Conservation (phyloP, 192 early-diverging fungal species). For the Coemansia sp. region DNA sequence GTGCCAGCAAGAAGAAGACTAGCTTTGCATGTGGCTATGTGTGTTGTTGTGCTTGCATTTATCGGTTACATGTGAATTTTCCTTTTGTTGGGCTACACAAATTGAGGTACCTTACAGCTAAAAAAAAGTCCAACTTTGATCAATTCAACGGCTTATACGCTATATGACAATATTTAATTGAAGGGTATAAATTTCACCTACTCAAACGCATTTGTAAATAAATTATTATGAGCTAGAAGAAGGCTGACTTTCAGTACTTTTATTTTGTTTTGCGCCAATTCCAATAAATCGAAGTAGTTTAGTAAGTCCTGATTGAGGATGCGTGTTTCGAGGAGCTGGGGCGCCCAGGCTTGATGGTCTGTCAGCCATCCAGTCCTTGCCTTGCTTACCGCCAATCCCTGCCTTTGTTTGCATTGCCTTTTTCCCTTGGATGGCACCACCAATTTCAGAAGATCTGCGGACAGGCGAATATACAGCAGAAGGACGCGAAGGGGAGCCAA, state of each 20-base stretch:
- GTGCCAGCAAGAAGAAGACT: background rate
- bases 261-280: constrained; percentile 12
- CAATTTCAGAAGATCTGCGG: constrained; percentile 19
- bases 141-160: background rate
- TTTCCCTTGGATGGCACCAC: constrained; percentile 24
- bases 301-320: constrained; percentile 28
- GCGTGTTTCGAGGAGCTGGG: constrained; percentile 19
- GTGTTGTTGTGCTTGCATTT: too few species aligned
- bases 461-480: constrained; percentile 31
- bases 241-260: background rate
- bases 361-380: constrained; percentile 49
- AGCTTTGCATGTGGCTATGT: background rate
- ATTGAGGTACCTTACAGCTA: background rate
- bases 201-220: background rate
- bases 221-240: background rate
- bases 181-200: background rate
- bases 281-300: constrained; percentile 23
- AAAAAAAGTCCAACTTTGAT: too few species aligned
- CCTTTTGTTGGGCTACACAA: too few species aligned
- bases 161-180: background rate
- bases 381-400: constrained; percentile 34
- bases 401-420: constrained; percentile 18
- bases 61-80: too few species aligned
- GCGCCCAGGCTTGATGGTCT: constrained; percentile 39
- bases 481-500: constrained; percentile 27